Conservation (phyloP, 1,139 yeast genomes). For the Geotrichum restrictum region DNA sequence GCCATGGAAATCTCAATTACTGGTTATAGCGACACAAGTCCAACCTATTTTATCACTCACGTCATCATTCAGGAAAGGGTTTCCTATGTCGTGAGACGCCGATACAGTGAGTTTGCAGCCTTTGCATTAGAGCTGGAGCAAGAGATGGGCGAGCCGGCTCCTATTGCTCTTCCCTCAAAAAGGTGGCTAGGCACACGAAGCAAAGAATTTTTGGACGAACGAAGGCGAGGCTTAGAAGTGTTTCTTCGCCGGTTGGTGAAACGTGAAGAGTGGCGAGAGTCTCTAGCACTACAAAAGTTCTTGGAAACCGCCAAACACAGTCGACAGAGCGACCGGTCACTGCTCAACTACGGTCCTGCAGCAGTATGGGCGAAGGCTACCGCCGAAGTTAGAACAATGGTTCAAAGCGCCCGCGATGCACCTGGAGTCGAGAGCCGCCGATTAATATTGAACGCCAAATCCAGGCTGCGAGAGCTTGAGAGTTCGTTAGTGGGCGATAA, state of each 20-base stretch:
- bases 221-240: constrained; percentile 36
- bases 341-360: constrained; percentile 16
- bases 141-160: constrained; percentile 45
- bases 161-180: constrained; percentile 48
- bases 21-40: constrained; percentile 35
- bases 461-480: constrained; percentile 33
- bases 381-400: constrained; percentile 28
- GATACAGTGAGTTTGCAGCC: constrained; percentile 53
- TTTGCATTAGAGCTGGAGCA: constrained; percentile 46
- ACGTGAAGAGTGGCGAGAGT: constrained; percentile 36
- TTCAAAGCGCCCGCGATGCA: constrained; percentile 27
- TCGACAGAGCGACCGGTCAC: constrained; percentile 19
- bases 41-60: constrained; percentile 40
- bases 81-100: constrained; percentile 39
- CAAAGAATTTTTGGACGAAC: constrained; percentile 34
- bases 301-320: constrained; percentile 31
- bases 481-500: constrained; percentile 26
- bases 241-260: constrained; percentile 36
- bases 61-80: constrained; percentile 34
- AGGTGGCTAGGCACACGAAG: constrained; percentile 34
- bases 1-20: constrained; percentile 34
- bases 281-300: constrained; percentile 36
- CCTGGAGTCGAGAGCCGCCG: constrained; percentile 30
- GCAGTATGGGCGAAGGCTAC: constrained; percentile 34
- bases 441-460: constrained; percentile 30